phyloP scores from a whole-genome alignment of 768 basidiomycete species.

The Botryobasidium botryosum region DNA sequence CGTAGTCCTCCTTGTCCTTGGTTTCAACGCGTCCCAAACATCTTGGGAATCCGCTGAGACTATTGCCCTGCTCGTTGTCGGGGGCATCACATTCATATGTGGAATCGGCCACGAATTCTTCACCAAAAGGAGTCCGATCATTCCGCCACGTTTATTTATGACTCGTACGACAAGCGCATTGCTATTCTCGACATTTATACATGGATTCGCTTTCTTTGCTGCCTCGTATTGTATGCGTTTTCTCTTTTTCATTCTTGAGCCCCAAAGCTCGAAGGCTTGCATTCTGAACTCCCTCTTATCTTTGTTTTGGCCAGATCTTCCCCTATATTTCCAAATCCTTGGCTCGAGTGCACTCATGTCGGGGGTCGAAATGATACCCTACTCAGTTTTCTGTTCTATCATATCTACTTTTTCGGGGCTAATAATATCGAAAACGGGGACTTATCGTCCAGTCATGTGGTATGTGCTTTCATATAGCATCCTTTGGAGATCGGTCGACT shows the following conservation, averaged over 20 bases:
- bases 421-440: slow-evolving; percentile 36
- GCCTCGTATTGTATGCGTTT: slow-evolving; percentile 19
- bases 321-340: slow-evolving; percentile 62
- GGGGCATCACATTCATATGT: slow-evolving; percentile 32
- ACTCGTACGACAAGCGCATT: slow-evolving; percentile 57
- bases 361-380: slow-evolving; percentile 54
- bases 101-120: slow-evolving; percentile 37
- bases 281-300: too few relatives aligned
- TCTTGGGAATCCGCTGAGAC: slow-evolving; percentile 41
- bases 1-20: slow-evolving; percentile 50
- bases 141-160: slow-evolving; percentile 64
- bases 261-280: neutral
- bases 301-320: slow-evolving; percentile 39
- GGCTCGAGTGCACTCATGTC: slow-evolving; percentile 52
- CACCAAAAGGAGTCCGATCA: slow-evolving; percentile 49
- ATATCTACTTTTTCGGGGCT: slow-evolving; percentile 41
- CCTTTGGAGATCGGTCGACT: too few relatives aligned
- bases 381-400: slow-evolving; percentile 40
- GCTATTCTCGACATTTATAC: slow-evolving; percentile 40
- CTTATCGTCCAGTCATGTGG: slow-evolving; percentile 35
- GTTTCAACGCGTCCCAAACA: slow-evolving; percentile 53
- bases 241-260: neutral
- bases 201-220: slow-evolving; percentile 45
- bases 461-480: too few relatives aligned
- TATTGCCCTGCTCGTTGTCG: slow-evolving; percentile 44